phyloP scores from a whole-genome alignment of 1,139 yeast genomes.

The Yamadazyma mexicana region DNA sequence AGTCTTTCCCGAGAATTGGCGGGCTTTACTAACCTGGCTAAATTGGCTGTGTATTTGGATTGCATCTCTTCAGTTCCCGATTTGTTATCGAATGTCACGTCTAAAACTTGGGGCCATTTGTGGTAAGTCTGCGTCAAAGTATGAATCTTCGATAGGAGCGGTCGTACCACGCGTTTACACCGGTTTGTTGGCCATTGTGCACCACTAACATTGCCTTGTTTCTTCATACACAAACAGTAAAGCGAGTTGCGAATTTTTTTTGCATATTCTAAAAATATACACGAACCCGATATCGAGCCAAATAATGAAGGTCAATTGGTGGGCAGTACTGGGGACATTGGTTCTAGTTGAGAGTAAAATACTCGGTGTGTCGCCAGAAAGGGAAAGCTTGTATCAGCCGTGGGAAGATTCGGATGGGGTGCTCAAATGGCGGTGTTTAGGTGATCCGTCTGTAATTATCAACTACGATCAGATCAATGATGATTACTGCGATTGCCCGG shows the following conservation, averaged over 20 bases:
- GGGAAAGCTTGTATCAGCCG: constrained; percentile 55
- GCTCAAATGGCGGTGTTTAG: constrained; percentile 65
- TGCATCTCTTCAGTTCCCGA: neutral
- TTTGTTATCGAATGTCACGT: constrained; percentile 1
- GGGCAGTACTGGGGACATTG: neutral
- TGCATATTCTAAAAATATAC: neutral
- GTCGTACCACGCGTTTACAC: constrained; percentile 39
- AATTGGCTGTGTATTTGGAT: neutral
- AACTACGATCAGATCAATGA: constrained; percentile 73
- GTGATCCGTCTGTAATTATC: constrained; percentile 61
- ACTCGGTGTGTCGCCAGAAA: constrained; percentile 35
- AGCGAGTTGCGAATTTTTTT: constrained; percentile 2
- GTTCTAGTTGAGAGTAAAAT: constrained; percentile 8
- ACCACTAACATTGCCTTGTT: neutral
- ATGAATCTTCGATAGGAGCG: constrained; percentile 38
- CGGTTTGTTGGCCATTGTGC: constrained; percentile 12
- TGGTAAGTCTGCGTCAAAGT: constrained; percentile 24
- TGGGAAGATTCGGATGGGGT: constrained; percentile 30
- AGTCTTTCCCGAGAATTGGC: constrained; percentile 25
- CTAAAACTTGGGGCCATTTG: constrained; percentile 10
- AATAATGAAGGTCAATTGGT: constrained; percentile 1
- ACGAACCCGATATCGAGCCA: neutral
- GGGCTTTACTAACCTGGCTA: constrained; percentile 19
- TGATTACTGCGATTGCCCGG: constrained; percentile 94
- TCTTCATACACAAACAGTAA: neutral